Evolutionary conservation across 2,329 filamentous ascomycete species (phyloP).

Genomic region (Bipolaris sorokiniana): DNA sequence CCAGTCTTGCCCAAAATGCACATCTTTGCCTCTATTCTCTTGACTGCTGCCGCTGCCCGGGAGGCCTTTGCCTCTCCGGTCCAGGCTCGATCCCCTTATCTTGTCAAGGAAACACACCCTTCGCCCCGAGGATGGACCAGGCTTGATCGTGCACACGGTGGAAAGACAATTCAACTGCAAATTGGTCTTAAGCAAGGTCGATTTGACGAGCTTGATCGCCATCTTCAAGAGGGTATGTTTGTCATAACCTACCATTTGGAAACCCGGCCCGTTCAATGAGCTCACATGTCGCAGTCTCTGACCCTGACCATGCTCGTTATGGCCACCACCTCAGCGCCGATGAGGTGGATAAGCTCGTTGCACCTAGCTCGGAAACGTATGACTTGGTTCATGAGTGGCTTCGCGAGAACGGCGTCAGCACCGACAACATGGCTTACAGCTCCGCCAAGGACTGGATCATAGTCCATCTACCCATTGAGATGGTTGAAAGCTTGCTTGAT

Average conservation of each 20-base stretch:
- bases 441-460: constrained; percentile 65
- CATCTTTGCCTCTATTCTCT: constrained; percentile 27
- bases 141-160: constrained; percentile 55
- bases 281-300: constrained; percentile 26
- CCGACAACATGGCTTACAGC: constrained; percentile 55
- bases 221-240: constrained; percentile 58
- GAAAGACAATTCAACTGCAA: constrained; percentile 60
- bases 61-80: constrained; percentile 47
- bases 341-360: constrained; percentile 62
- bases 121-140: constrained; percentile 60
- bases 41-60: constrained; percentile 37
- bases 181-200: constrained; percentile 65
- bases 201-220: constrained; percentile 62
- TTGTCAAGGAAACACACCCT: constrained; percentile 62
- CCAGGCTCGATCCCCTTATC: constrained; percentile 52
- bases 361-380: constrained; percentile 59
- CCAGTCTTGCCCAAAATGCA: constrained; percentile 12
- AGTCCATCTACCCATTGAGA: constrained; percentile 58
- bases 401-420: constrained; percentile 58
- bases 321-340: constrained; percentile 59
- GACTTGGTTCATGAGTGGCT: constrained; percentile 64
- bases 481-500: constrained; percentile 60
- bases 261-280: too few species aligned
- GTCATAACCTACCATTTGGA: neutral
- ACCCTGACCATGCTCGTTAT: constrained; percentile 60